Conservation (phyloP, 805 yeast genomes). For the Starmera caribaea region DNA sequence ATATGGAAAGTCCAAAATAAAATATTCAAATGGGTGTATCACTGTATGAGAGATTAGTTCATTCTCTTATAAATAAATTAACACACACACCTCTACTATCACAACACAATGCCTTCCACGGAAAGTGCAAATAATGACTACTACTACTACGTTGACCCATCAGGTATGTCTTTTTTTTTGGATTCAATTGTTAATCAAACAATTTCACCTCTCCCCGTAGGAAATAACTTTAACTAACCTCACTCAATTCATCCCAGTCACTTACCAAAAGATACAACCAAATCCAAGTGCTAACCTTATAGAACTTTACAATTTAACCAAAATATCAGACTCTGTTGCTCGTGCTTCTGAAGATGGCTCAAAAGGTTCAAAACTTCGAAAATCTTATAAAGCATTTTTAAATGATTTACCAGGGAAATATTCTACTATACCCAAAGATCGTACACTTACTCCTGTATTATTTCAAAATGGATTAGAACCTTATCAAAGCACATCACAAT, state of each 20-base stretch:
- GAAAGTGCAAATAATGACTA: slow-evolving; percentile 4
- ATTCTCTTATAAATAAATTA: too few relatives aligned
- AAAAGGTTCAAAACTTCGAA: slow-evolving; percentile 85
- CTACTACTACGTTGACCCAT: slow-evolving; percentile 31
- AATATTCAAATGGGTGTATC: too few relatives aligned
- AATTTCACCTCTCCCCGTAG: too few relatives aligned
- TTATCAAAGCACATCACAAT: too few relatives aligned
- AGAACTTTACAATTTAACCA: slow-evolving; percentile 54
- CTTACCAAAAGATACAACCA: slow-evolving; percentile 38
- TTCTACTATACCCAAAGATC: slow-evolving; percentile 41
- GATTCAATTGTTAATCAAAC: too few relatives aligned
- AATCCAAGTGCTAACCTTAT: slow-evolving; percentile 70
- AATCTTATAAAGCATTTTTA: slow-evolving; percentile 91
- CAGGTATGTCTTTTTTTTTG: slow-evolving; percentile 4
- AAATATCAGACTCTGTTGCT: slow-evolving; percentile 71
- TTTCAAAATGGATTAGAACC: slow-evolving; percentile 20
- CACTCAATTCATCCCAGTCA: not conserved
- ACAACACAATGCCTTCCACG: slow-evolving; percentile 9
- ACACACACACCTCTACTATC: not conserved
- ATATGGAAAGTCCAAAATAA: too few relatives aligned
- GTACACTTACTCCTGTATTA: slow-evolving; percentile 28
- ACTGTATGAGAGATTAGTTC: too few relatives aligned
- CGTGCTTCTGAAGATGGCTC: slow-evolving; percentile 82
- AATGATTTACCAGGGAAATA: slow-evolving; percentile 78
- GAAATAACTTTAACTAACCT: too few relatives aligned